Evolutionary conservation across 2,329 filamentous ascomycete genomes (phyloP).

Genomic region (Cladophialophora carrionii): DNA sequence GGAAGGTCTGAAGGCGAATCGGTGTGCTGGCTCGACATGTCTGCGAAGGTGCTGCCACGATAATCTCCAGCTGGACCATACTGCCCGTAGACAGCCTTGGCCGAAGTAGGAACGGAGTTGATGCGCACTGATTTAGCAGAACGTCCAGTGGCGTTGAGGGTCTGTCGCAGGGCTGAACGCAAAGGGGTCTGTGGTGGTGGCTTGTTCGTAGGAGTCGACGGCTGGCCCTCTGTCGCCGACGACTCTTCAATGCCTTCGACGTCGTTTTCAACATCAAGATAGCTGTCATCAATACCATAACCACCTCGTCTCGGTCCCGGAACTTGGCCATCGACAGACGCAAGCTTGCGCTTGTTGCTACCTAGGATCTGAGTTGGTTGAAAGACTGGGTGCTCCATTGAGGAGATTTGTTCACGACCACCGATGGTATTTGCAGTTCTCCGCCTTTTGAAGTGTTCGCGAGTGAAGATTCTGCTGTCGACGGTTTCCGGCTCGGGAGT

Average conservation of each 20-base stretch:
- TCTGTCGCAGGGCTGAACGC: constrained; percentile 29
- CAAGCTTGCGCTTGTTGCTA: constrained; percentile 33
- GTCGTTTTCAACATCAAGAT: constrained; percentile 30
- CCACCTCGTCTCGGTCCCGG: constrained; percentile 29
- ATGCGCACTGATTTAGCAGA: constrained; percentile 32
- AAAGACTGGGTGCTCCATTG: constrained; percentile 20
- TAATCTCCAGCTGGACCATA: constrained; percentile 33
- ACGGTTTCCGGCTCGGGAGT: constrained; percentile 7
- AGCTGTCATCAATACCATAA: constrained; percentile 34
- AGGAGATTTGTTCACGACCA: constrained; percentile 20
- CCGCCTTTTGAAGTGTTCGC: constrained; percentile 29
- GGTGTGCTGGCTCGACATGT: constrained; percentile 16
- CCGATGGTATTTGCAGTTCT: constrained; percentile 25
- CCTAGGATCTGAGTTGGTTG: constrained; percentile 24
- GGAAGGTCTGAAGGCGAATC: constrained; percentile 20
- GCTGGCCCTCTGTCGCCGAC: constrained; percentile 15
- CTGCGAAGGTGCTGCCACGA: constrained; percentile 32
- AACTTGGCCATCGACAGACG: constrained; percentile 24
- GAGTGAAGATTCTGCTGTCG: constrained; percentile 24
- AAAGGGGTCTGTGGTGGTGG: constrained; percentile 25
- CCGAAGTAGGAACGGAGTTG: constrained; percentile 24
- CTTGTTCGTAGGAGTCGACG: constrained; percentile 23
- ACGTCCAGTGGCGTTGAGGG: constrained; percentile 22
- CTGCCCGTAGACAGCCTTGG: constrained; percentile 32
- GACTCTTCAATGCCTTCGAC: constrained; percentile 28